Base-by-base conservation (phyloP, 2,329 filamentous ascomycete genomes). In the Colletotrichum endophyticum region DNA sequence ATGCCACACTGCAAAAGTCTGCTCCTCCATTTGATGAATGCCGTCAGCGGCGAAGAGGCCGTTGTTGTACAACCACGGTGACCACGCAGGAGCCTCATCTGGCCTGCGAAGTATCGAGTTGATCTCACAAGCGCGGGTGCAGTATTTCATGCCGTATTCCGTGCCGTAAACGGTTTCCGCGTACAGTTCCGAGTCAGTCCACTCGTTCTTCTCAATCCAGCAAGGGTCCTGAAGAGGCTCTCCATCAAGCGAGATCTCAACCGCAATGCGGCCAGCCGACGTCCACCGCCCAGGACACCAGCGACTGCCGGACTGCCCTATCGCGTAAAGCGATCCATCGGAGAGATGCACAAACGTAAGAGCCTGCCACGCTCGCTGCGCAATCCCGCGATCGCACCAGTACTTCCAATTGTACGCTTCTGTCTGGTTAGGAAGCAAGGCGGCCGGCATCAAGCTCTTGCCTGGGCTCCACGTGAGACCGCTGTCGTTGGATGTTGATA, bases 361-460 rank as follows among this genome's bases (percentile, higher is more conserved):
- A 2, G 69, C 77, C 62, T 78, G 77, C 66, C 77, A 78, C 4
- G 77, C 80, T 6, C 80, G 77, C 71, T 80, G 80, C 28, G 68
- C 74, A 27, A 80, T 80, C 5, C 77, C 78, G 12, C 73, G 61
- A 53, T 80, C 76, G 66, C 80, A 81, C 78, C 79, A 81, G 70
- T 80, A 79, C 22, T 72, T 80, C 70, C 78, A 81, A 64, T 80
- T 78, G 11, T 75, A 59, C 15, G 72, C 57, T 15, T 77, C 72
- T 4, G 80, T 80, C 73, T 81, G 80, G 71, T 81, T 81, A 2
- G 80, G 78, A 4, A 81, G 79, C 11, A 81, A 32, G 3, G 80
- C 80, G 13, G 80, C 73, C 12, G 80, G 79, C 62, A 81, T 61
- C 28, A 81, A 68, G 53, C 67, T 70, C 34, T 39, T 49, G 8